Base-by-base conservation (phyloP, 805 yeast genomes). In the Tetrapisispora taiwanensis region DNA sequence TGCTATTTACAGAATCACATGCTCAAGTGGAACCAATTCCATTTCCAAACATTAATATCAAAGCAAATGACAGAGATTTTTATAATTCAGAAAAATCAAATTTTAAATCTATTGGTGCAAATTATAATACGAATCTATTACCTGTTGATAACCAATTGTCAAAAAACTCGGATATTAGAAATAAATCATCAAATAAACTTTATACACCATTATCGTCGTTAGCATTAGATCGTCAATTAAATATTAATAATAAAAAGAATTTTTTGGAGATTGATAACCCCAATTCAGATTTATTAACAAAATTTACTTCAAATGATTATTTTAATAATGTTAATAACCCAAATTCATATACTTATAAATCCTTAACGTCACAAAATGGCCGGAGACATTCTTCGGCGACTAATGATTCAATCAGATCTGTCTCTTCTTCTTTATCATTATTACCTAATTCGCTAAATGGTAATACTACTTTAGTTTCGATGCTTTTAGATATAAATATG, bases 1-100 rank as follows among this genome's bases (percentile, higher is more conserved):
- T 53, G 7, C 55, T 60, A 1, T 47, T 62, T 19, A 60, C 59
- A 19, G 50, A 54, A 8, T 44, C 54, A 1, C 70, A 66, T 48
- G 53, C 70, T 0, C 61, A 59, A 41, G 69, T 66, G 12, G 53
- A 52, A 7, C 69, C 71, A 2, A 66, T 66, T 7, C 60, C 62
- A 1, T 60, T 66, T 18, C 71, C 70, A n/a, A 51, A 46, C 28
- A 42, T 56, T 3, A 42, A 22, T 22, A 22, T 24, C 17, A 7
- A 9, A 12, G 4, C 26, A 7, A 14, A 13, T 12, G 6, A 5
- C 12, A 30, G 34, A 14, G 36, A 30, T 2, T 18, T 20, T 30
- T 39, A 19, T 20, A 10, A 14, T 20, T 18, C 41, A 2, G 32
- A 37, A 19, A 37, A 26, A 12, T 10, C 40, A 27, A 28, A 14